phyloP scores from a whole-genome alignment of 2,329 filamentous ascomycete genomes.

The Sarocladiaceae sp. region DNA sequence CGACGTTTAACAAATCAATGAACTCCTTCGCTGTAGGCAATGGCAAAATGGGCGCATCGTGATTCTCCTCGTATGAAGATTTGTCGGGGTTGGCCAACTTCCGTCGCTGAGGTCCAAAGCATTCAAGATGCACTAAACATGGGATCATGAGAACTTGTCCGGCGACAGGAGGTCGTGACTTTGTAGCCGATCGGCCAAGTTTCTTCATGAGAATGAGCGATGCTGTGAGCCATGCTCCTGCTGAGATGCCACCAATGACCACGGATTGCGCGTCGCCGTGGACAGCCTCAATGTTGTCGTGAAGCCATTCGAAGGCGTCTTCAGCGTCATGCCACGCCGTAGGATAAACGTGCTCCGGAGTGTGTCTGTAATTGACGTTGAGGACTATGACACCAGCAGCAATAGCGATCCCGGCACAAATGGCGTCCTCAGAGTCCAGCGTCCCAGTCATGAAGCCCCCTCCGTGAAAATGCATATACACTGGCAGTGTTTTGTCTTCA shows the following conservation, averaged over 20 bases:
- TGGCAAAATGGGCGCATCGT: constrained; percentile 45
- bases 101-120: constrained; percentile 21
- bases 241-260: constrained; percentile 44
- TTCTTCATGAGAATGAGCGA: constrained; percentile 32
- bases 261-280: constrained; percentile 21
- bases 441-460: constrained; percentile 55
- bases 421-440: constrained; percentile 46
- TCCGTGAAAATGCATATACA: constrained; percentile 50
- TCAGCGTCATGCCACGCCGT: constrained; percentile 48
- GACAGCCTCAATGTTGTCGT: constrained; percentile 18
- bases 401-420: constrained; percentile 43
- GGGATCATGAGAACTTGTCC: constrained; percentile 52
- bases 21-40: constrained; percentile 21
- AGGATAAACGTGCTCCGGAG: constrained; percentile 49
- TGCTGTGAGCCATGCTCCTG: constrained; percentile 39
- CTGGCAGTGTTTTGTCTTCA: constrained; percentile 29
- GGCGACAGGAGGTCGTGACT: constrained; percentile 26
- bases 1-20: constrained; percentile 22
- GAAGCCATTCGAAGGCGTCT: constrained; percentile 52
- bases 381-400: constrained; percentile 39
- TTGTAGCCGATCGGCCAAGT: constrained; percentile 20
- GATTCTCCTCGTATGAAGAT: constrained; percentile 41
- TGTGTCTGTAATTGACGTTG: constrained; percentile 56
- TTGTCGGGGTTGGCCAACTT: constrained; percentile 31
- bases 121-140: constrained; percentile 24